A percentile compares a stretch with the other conserved stretches of the same genome.
phyloP scores from a whole-genome alignment of 2,329 filamentous ascomycete genomes.

The Clonostachys byssicola region DNA sequence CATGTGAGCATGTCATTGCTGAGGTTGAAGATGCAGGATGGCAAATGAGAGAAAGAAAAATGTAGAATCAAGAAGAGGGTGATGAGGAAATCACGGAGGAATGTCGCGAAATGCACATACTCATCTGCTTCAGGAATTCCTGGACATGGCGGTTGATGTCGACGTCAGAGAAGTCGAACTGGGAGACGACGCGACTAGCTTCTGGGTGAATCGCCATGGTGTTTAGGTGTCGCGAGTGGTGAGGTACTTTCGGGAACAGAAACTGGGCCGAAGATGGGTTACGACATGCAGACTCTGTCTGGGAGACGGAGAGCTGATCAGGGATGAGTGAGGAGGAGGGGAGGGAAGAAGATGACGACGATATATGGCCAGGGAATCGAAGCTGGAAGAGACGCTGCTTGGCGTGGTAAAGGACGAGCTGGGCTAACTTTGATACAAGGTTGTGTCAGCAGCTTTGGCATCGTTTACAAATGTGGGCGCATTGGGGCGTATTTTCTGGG shows the following conservation, averaged over 20 bases:
- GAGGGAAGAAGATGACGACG: constrained; percentile 9
- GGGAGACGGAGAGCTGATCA: constrained; percentile 31
- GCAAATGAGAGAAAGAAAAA: too few species aligned
- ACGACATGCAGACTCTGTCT: constrained; percentile 38
- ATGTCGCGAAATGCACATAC: constrained; percentile 29
- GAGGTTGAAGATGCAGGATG: too few species aligned
- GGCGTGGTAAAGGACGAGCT: constrained; percentile 46
- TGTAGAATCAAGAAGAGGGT: too few species aligned
- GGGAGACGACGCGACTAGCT: constrained; percentile 73
- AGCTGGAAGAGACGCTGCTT: constrained; percentile 29
- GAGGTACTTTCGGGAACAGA: constrained; percentile 49
- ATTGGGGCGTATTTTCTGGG: too few species aligned
- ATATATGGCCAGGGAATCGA: constrained; percentile 4
- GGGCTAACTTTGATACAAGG: constrained; percentile 22
- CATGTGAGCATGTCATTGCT: not conserved
- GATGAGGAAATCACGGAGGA: not conserved
- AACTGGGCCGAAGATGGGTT: too few species aligned
- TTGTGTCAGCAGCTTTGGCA: too few species aligned
- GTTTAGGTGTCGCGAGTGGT: constrained; percentile 49
- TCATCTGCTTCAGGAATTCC: constrained; percentile 85
- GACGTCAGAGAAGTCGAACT: constrained; percentile 80
- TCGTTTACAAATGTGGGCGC: too few species aligned
- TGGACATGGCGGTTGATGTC: constrained; percentile 76
- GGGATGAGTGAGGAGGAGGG: constrained; percentile 6
- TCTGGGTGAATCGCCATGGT: constrained; percentile 61